These are phyloP conservation scores for Lasiodiplodia gonubiensis DNA, from an alignment of 2,329 filamentous ascomycete genomes.

Conservation along the genomic window DNA sequence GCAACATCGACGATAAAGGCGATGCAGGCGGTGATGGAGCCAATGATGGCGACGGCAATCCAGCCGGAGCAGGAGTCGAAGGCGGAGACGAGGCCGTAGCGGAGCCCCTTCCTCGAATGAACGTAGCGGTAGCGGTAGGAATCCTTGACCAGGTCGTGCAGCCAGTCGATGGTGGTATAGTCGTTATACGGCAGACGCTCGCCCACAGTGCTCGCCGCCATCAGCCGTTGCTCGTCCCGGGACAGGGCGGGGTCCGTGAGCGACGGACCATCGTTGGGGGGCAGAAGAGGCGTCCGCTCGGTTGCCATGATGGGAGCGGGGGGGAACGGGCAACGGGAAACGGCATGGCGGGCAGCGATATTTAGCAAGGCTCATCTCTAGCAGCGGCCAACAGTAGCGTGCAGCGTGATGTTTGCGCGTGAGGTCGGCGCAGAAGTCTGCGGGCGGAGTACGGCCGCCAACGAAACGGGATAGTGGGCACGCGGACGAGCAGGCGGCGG, in stretches of 20 bases:
- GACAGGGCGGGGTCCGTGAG: slow-evolving; percentile 50
- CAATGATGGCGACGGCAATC: slow-evolving; percentile 61
- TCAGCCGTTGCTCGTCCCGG: slow-evolving; percentile 55
- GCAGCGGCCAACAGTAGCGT: slow-evolving; percentile 1
- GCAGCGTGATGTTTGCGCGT: slow-evolving; percentile 5
- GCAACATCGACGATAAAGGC: slow-evolving; percentile 63
- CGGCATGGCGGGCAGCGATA: slow-evolving; percentile 6
- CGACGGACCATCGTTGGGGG: slow-evolving; percentile 51
- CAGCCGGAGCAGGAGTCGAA: slow-evolving; percentile 62
- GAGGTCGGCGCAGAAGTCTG: background rate
- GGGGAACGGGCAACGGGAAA: background rate
- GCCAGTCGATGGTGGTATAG: slow-evolving; percentile 68
- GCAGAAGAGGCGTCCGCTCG: slow-evolving; percentile 45
- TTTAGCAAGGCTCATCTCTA: background rate
- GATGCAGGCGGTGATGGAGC: slow-evolving; percentile 60
- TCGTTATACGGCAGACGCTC: slow-evolving; percentile 66
- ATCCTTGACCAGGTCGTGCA: slow-evolving; percentile 66
- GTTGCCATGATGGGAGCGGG: slow-evolving; percentile 32
- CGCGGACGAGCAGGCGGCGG: slow-evolving; percentile 7
- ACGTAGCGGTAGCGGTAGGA: slow-evolving; percentile 59
- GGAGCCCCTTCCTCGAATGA: slow-evolving; percentile 51
- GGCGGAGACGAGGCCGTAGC: slow-evolving; percentile 45
- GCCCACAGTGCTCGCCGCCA: slow-evolving; percentile 55
- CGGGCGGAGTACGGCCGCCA: background rate
- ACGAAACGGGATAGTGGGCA: background rate